Evolutionary conservation across 345 rosid species (phyloP).

Genomic region (Euphorbia peplus): DNA sequence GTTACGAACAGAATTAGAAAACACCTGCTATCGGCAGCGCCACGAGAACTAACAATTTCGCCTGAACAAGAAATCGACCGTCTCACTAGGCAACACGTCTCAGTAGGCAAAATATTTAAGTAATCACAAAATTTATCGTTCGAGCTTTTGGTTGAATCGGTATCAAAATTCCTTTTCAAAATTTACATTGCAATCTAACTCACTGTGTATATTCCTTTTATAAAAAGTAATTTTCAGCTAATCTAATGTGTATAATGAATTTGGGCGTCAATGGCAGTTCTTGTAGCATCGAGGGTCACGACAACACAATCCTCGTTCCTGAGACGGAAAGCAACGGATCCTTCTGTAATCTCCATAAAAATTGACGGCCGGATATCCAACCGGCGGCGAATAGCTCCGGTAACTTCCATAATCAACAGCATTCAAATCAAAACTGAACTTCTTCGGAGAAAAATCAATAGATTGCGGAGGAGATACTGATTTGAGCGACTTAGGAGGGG

Average conservation of each 20-base stretch:
- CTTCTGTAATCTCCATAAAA: conserved; percentile 16
- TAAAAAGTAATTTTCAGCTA: background rate
- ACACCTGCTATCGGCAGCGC: no score
- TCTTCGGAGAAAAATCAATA: conserved; percentile 25
- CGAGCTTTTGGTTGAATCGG: no score
- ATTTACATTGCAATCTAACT: conserved; percentile 10
- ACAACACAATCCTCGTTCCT: conserved; percentile 20
- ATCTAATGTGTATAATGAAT: background rate
- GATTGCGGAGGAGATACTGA: conserved; percentile 48
- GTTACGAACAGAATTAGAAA: no score
- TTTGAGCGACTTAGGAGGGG: conserved; percentile 36
- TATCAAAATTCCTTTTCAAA: background rate
- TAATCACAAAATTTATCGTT: no score
- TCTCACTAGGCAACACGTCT: no score
- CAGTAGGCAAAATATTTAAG: no score
- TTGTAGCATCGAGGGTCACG: conserved; percentile 19
- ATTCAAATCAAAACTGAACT: conserved; percentile 16
- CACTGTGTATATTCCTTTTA: background rate
- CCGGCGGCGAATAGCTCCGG: conserved; percentile 26
- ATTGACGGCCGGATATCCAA: conserved; percentile 27
- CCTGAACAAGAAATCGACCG: conserved; percentile 1
- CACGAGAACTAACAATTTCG: no score
- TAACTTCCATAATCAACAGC: conserved; percentile 5
- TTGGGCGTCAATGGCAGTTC: conserved; percentile 23
- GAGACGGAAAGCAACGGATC: conserved; percentile 24